These are phyloP conservation scores for Melaleuca alternifolia DNA, from an alignment of 345 rosid genomes.

Conservation along the genomic window DNA sequence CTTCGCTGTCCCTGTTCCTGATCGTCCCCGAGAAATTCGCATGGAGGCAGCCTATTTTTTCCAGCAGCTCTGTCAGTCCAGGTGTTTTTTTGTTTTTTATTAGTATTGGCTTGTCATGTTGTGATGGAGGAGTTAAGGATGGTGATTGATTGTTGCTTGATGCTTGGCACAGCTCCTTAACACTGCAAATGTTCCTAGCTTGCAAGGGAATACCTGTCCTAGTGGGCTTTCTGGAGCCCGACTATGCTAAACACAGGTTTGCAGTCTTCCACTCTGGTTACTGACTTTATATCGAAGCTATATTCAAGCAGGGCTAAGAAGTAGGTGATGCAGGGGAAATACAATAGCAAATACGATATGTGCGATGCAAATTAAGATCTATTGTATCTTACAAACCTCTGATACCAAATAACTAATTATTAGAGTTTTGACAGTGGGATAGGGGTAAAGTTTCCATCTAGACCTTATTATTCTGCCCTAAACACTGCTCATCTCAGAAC, in stretches of 20 bases:
- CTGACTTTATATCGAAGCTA: background rate
- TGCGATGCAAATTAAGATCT: background rate
- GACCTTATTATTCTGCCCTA: too few species aligned
- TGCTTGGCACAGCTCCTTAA: slow-evolving; percentile 60
- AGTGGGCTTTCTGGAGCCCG: slow-evolving; percentile 94
- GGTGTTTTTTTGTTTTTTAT: slow-evolving; percentile 24
- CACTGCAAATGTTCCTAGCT: slow-evolving; percentile 99
- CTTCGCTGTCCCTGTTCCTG: slow-evolving; percentile 68
- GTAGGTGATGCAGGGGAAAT: background rate
- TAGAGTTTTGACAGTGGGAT: background rate
- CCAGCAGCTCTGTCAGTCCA: slow-evolving; percentile 95
- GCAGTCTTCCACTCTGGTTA: slow-evolving; percentile 4
- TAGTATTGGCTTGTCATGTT: background rate
- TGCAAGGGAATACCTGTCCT: slow-evolving; percentile 92
- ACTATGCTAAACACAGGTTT: slow-evolving; percentile 92
- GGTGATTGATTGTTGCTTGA: slow-evolving; percentile 12
- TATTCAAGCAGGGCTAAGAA: background rate
- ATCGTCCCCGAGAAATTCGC: slow-evolving; percentile 80
- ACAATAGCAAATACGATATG: background rate
- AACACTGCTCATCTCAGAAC: too few species aligned
- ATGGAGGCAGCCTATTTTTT: slow-evolving; percentile 93
- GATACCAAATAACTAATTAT: background rate
- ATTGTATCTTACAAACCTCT: background rate
- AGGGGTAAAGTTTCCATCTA: too few species aligned
- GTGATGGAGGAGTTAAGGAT: background rate